These are phyloP conservation scores for Anthracocystis walkeri DNA, from an alignment of 1,284 basidiomycete species.

Conservation along the genomic window DNA sequence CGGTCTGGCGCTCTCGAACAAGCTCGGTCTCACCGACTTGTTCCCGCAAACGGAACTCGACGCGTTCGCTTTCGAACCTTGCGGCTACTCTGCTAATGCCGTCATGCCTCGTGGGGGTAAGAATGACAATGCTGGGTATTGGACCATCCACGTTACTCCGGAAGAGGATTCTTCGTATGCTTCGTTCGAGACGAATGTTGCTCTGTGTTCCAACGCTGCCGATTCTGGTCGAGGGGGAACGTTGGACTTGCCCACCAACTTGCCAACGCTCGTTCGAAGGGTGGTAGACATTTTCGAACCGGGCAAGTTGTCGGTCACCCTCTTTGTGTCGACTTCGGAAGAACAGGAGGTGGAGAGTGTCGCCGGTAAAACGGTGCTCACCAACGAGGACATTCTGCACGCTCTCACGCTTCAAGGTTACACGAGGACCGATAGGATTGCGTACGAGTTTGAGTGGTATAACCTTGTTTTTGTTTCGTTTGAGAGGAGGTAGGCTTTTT, in stretches of 20 bases:
- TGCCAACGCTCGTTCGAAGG: conserved; percentile 83
- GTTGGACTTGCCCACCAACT: conserved; percentile 57
- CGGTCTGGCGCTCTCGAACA: conserved; percentile 78
- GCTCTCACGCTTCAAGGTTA: conserved; percentile 66
- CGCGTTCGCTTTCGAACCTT: conserved; percentile 93
- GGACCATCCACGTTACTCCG: conserved; percentile 98
- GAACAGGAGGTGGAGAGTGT: conserved; percentile 55
- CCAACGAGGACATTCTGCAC: conserved; percentile 66
- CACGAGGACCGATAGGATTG: conserved; percentile 90
- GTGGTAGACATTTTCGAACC: conserved; percentile 95
- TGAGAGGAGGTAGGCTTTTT: conserved; percentile 28
- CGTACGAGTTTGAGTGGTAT: conserved; percentile 97
- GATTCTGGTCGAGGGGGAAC: not conserved
- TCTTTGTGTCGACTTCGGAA: conserved; percentile 81
- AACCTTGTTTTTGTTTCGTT: conserved; percentile 79
- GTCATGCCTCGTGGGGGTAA: conserved; percentile 71
- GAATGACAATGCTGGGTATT: conserved; percentile 75
- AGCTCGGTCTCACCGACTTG: conserved; percentile 84
- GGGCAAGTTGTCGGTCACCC: conserved; percentile 84
- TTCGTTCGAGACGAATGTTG: conserved; percentile 98
- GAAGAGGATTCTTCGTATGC: conserved; percentile 98
- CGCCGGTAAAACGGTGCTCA: conserved; percentile 32
- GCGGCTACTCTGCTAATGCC: conserved; percentile 96
- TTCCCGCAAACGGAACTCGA: conserved; percentile 89
- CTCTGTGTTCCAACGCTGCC: conserved; percentile 73